Evolutionary conservation across 495 filamentous ascomycete genomes (phyloP).

Genomic region (Xylaria sp.): DNA sequence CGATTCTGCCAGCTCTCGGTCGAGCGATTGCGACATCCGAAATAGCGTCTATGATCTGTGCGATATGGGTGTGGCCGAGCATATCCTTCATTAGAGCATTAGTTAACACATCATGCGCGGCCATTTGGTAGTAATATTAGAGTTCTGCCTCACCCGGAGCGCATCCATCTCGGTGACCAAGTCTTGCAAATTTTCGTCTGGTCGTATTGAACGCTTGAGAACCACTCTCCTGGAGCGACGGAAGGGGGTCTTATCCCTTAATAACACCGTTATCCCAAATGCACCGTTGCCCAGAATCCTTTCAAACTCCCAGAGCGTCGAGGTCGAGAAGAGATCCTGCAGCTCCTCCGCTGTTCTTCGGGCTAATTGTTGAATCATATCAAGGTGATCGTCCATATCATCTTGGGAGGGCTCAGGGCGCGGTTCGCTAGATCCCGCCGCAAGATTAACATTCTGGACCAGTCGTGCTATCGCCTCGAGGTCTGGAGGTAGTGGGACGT

Average conservation of each 20-base stretch:
- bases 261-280: background rate
- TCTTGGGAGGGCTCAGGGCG: too few species aligned
- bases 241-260: background rate
- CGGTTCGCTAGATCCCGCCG: too few species aligned
- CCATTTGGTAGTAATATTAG: too few species aligned
- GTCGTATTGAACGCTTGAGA: background rate
- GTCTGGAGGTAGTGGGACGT: too few species aligned
- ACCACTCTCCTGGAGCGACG: background rate
- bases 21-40: background rate
- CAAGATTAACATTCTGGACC: too few species aligned
- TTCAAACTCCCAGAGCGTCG: background rate
- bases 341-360: background rate
- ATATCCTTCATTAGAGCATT: background rate
- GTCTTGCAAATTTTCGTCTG: background rate
- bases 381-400: too few species aligned
- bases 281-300: background rate
- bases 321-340: background rate
- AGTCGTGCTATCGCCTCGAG: too few species aligned
- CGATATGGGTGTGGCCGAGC: constrained; percentile 13
- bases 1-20: background rate
- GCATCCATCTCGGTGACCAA: background rate
- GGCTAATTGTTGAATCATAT: background rate
- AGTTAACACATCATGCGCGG: background rate
- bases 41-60: background rate
- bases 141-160: background rate